Evolutionary conservation across 345 rosid species (phyloP), one percentile per base, ranked within the genome.

Genomic region (Toxicodendron radicans): DNA sequence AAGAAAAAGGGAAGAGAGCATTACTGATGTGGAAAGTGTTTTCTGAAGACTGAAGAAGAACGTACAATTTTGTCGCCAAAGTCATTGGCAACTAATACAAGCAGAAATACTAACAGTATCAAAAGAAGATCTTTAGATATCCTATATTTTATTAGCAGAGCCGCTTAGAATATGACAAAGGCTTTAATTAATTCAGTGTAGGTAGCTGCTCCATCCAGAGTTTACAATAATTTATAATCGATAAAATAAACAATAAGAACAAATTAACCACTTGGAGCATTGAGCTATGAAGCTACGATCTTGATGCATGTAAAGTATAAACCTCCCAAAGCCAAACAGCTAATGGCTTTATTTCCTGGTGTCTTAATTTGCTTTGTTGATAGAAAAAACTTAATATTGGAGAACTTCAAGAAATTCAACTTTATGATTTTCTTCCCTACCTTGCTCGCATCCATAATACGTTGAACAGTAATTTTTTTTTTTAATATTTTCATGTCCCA

Each of bases 81-180:
- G 70, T 46, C 64, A 61, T 76, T 21, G 74, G 51, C n/a, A n/a
- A n/a, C n/a, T 63, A 35, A 20, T 48, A 8, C 12, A 53, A 18
- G 63, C 77, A 76, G 81, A 6, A 71, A 54, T 48, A 75, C 23
- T 56, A 58, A 71, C 73, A 75, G 79, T 71, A 49, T 60, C 65
- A 54, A n/a, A 35, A 33, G 45, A 45, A 66, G 27, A 53, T 71
- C 79, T 51, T 10, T 14, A 43, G 2, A 38, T 32, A 21, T 27
- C 49, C 33, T 30, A 13, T 49, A 35, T 67, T 72, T 72, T 63
- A 63, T 49, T 51, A n/a, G 21, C 43, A 62, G 30, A 46, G 24
- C 13, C 1, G 1, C 45, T 41, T 66, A 16, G 54, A 66, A 66
- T 27, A 14, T 41, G 45, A 46, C 45, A 58, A 57, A 17, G 10